Conservation (phyloP, 2,329 filamentous ascomycete species). For the Ceratocystis diversiconidia region DNA sequence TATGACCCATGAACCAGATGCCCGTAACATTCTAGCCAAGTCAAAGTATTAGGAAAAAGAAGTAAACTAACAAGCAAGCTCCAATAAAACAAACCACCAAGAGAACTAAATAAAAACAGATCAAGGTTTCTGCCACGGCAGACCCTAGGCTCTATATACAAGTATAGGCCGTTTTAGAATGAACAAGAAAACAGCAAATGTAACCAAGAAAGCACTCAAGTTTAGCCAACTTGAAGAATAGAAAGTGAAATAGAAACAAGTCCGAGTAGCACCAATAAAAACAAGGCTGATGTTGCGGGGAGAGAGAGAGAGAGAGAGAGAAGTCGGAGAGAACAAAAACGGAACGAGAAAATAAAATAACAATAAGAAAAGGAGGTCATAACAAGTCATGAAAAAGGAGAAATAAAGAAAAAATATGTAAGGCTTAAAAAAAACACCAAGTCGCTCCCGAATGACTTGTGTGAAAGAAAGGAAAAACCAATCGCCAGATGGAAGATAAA, state of each 20-base stretch:
- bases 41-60: not conserved
- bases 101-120: not conserved
- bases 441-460: not conserved
- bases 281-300: not conserved
- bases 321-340: not conserved
- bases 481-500: not conserved
- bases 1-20: not conserved
- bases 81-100: not conserved
- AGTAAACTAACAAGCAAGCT: not conserved
- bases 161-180: constrained; percentile 2
- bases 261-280: not conserved
- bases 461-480: not conserved
- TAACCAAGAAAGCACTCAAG: not conserved
- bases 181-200: not conserved
- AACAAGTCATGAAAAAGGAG: not conserved
- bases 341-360: not conserved
- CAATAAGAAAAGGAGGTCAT: not conserved
- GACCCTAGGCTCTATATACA: constrained; percentile 1
- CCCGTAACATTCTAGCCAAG: not conserved
- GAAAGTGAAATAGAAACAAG: not conserved
- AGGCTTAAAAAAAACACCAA: not conserved
- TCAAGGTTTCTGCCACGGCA: not conserved
- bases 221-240: not conserved
- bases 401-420: not conserved
- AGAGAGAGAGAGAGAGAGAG: not conserved